Evolutionary conservation across 2,329 filamentous ascomycete genomes (phyloP).

Genomic region (Samsoniella hepiali): DNA sequence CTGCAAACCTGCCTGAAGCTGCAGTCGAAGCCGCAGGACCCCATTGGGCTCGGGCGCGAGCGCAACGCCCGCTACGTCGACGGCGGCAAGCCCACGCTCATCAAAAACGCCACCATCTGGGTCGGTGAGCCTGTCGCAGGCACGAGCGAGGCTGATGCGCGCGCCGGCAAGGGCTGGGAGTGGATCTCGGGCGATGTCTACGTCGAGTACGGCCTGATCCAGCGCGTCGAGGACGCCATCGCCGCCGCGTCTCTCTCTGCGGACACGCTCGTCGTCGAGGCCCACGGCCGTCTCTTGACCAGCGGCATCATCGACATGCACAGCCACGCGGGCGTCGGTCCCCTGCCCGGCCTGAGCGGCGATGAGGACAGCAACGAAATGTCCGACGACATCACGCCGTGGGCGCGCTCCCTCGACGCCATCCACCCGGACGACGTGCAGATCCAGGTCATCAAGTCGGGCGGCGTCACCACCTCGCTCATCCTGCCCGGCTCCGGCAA

Average conservation of each 20-base stretch:
- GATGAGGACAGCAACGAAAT: slow-evolving; percentile 62
- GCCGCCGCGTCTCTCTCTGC: slow-evolving; percentile 40
- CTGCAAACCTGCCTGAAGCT: slow-evolving; percentile 55
- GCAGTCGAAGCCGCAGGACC: slow-evolving; percentile 52
- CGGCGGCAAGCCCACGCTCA: slow-evolving; percentile 57
- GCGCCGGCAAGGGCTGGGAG: slow-evolving; percentile 55
- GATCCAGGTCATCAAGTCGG: slow-evolving; percentile 67
- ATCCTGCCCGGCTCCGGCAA: slow-evolving; percentile 68
- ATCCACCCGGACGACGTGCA: slow-evolving; percentile 62
- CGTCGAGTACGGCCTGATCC: slow-evolving; percentile 59
- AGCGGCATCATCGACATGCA: slow-evolving; percentile 71
- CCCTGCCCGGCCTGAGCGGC: slow-evolving; percentile 53
- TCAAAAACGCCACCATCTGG: slow-evolving; percentile 66
- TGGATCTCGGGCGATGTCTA: slow-evolving; percentile 62
- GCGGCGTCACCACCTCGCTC: slow-evolving; percentile 67
- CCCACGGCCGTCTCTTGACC: slow-evolving; percentile 59
- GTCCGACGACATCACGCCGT: slow-evolving; percentile 62
- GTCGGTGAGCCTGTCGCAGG: slow-evolving; percentile 57
- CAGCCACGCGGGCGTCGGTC: slow-evolving; percentile 59
- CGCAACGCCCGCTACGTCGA: slow-evolving; percentile 59
- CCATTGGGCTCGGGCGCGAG: slow-evolving; percentile 52
- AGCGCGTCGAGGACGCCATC: slow-evolving; percentile 48
- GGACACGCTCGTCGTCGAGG: slow-evolving; percentile 53
- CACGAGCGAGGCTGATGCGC: slow-evolving; percentile 49
- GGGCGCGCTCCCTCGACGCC: slow-evolving; percentile 63